Base-by-base conservation (phyloP, 768 basidiomycete genomes). In the Pisolithus microcarpus region DNA sequence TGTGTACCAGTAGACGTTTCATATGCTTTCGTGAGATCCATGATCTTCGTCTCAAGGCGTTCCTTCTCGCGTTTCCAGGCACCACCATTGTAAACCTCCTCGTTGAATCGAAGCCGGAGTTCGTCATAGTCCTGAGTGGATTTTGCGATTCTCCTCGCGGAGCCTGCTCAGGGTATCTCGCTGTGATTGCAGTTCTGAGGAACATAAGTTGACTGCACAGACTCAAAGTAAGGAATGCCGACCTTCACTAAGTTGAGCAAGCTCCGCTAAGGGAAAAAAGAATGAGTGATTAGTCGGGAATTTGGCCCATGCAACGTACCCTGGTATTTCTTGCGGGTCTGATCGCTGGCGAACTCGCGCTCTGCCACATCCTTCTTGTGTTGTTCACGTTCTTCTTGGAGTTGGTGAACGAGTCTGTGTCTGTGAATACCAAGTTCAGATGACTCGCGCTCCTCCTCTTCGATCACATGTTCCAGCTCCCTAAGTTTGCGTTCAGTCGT, bases 11-110 rank as follows among this genome's bases (percentile, higher is more conserved):
- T 78, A 1, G 87, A 84, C 1, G 82, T 73, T 57, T 90, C 87
- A 62, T 84, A 90, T 1, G 85, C 88, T 50, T 81, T 82, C 21
- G 78, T 82, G 52, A 90, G 61, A 63, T 91, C 86, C 5, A 64
- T 65, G 48, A 92, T 88, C 76, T 88, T 91, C 48, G 80, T 85
- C 54, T 92, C 88, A 70, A 91, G 72, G 10, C 87, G 84, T 52
- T 91, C 89, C 65, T 83, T 89, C 70, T 93, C 90, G 61, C 87
- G 86, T 71, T 85, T 85, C 91, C 89, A 91, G 4, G 84, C 80
- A 13, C 82, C 78, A 43, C 85, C 83, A 51, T 78, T 85, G 65
- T 84, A 86, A 7, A 85, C 75, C 59, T 90, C 88, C 54, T 88
- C 85, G 53, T 90, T 85, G 56, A 81, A 83, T 37, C 80, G 78